phyloP scores from a whole-genome alignment of 2,329 filamentous ascomycete genomes.

The Sphaerostilbella broomeana region DNA sequence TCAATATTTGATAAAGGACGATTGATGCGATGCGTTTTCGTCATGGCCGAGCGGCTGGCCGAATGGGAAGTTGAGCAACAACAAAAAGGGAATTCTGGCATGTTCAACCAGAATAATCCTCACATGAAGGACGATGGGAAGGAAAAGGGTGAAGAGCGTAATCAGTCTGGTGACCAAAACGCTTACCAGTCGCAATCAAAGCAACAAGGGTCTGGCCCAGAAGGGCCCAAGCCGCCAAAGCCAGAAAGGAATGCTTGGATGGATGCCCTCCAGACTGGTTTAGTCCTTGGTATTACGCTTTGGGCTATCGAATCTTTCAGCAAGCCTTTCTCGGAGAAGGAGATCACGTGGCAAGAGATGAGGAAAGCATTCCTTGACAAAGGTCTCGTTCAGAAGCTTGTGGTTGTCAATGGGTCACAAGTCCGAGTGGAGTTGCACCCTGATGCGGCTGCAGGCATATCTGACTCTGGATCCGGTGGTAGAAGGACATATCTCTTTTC shows the following conservation, averaged over 20 bases:
- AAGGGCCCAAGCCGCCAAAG: conserved; percentile 29
- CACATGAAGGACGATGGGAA: conserved; percentile 15
- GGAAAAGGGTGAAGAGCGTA: conserved; percentile 16
- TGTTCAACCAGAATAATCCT: conserved; percentile 20
- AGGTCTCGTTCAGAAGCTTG: conserved; percentile 88
- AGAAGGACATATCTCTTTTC: conserved; percentile 71
- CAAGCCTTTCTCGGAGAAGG: conserved; percentile 44
- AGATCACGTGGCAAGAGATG: conserved; percentile 98
- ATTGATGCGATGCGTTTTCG: conserved; percentile 31
- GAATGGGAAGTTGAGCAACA: conserved; percentile 22
- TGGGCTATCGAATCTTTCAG: conserved; percentile 37
- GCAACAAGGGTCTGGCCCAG: conserved; percentile 22
- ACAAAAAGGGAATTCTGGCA: conserved; percentile 15
- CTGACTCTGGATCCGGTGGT: conserved; percentile 23
- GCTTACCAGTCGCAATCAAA: conserved; percentile 20
- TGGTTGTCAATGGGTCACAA: conserved; percentile 63
- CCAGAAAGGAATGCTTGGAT: conserved; percentile 30
- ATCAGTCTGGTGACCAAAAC: conserved; percentile 15
- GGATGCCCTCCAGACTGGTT: conserved; percentile 29
- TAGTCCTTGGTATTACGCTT: conserved; percentile 48
- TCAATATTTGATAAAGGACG: conserved; percentile 33
- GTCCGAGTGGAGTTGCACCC: conserved; percentile 78
- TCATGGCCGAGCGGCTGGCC: conserved; percentile 30
- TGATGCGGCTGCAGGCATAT: conserved; percentile 52
- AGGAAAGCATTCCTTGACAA: conserved; percentile 90